These are phyloP conservation scores for Berberis thunbergii DNA, from an alignment of 164 flowering plant genomes.

Conservation along the genomic window DNA sequence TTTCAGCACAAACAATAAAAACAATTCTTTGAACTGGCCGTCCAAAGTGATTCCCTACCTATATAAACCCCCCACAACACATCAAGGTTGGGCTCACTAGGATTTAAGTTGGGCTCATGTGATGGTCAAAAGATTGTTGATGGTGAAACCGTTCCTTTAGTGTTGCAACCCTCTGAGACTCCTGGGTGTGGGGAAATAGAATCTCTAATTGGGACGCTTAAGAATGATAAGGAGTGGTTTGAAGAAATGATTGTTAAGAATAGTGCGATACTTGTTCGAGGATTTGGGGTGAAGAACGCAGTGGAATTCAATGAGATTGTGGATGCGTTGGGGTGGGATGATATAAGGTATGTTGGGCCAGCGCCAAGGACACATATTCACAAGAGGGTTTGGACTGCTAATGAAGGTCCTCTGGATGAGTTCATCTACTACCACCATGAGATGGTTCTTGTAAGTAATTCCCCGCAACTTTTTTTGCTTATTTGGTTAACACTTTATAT, in stretches of 20 bases:
- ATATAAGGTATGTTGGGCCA: slow-evolving; percentile 52
- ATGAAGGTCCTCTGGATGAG: slow-evolving; percentile 52
- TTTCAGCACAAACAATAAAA: too few species aligned
- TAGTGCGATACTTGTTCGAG: slow-evolving; percentile 53
- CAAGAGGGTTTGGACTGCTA: slow-evolving; percentile 53
- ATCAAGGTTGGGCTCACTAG: slow-evolving; percentile 2
- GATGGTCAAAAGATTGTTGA: slow-evolving; percentile 46
- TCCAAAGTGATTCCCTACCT: too few species aligned
- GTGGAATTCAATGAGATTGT: slow-evolving; percentile 43
- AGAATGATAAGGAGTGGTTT: slow-evolving; percentile 43
- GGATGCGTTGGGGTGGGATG: slow-evolving; percentile 50
- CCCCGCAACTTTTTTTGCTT: background rate
- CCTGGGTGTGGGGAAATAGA: slow-evolving; percentile 13
- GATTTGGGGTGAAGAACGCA: slow-evolving; percentile 34
- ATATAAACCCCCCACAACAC: too few species aligned
- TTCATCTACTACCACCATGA: slow-evolving; percentile 65
- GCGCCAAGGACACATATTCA: slow-evolving; percentile 50
- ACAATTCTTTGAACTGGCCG: too few species aligned
- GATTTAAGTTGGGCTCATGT: slow-evolving; percentile 42
- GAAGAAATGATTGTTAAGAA: slow-evolving; percentile 36
- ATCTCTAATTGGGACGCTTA: slow-evolving; percentile 22
- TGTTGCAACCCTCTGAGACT: slow-evolving; percentile 22
- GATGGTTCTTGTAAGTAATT: slow-evolving; percentile 44
- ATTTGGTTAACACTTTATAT: background rate
- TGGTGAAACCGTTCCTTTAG: slow-evolving; percentile 42